These are phyloP conservation scores for Pachysandra terminalis DNA, from an alignment of 164 flowering plant genomes.

Conservation along the genomic window DNA sequence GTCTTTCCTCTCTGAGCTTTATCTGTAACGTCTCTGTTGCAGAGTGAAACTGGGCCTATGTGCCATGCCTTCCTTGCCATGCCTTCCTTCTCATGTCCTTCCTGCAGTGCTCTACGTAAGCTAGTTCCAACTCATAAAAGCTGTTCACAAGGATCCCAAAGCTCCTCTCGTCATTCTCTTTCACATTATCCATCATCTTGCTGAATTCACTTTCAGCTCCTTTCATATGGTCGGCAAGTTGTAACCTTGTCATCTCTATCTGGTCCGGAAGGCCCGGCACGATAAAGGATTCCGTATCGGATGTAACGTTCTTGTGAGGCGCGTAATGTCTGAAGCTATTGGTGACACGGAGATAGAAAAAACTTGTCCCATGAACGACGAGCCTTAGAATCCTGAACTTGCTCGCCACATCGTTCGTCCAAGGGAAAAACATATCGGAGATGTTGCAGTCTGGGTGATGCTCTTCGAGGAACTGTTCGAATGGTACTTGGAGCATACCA, in stretches of 20 bases:
- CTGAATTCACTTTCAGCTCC: too few species aligned
- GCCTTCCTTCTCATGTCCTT: background rate
- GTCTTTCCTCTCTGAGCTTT: background rate
- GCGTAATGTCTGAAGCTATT: background rate
- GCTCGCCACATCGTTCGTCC: background rate
- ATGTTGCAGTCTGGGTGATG: background rate
- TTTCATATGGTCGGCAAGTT: background rate
- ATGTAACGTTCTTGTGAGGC: background rate
- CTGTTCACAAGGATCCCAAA: background rate
- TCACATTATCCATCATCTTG: background rate
- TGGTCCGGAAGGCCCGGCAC: background rate
- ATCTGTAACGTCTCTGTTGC: background rate
- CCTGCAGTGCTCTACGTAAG: background rate
- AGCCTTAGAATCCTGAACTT: background rate
- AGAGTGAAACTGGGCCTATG: background rate
- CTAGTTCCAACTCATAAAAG: background rate
- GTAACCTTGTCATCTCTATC: background rate
- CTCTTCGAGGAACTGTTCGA: background rate
- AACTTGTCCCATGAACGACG: background rate
- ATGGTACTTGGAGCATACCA: background rate
- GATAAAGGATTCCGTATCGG: background rate
- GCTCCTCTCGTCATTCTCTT: background rate
- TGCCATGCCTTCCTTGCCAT: background rate
- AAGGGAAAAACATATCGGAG: conserved; percentile 1
- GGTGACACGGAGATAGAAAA: background rate